Percentiles rank a stretch among this genome's conserved stretches.
phyloP scores from a whole-genome alignment of 2,329 filamentous ascomycete species.

The Venturiaceae sp. region DNA sequence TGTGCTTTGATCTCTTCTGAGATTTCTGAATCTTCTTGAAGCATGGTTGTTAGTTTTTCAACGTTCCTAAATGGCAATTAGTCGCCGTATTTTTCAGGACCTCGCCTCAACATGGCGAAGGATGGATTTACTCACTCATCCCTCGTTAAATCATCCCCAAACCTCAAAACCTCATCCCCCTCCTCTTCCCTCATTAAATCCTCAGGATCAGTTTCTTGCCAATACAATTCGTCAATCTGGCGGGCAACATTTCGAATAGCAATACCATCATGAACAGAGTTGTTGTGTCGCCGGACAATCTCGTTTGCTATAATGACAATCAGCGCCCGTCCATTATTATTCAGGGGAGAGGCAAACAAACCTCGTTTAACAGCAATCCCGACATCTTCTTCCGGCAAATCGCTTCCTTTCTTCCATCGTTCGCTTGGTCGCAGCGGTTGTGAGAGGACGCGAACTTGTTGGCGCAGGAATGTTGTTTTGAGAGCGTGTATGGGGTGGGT shows the following conservation, averaged over 20 bases:
- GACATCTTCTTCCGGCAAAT: conserved; percentile 39
- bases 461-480: conserved; percentile 54
- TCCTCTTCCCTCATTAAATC: not conserved
- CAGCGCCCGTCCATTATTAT: not conserved
- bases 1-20: conserved; percentile 17
- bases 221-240: conserved; percentile 60
- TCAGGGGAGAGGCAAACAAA: not conserved
- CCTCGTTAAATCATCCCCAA: conserved; percentile 4
- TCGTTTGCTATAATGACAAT: conserved; percentile 43
- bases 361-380: conserved; percentile 33
- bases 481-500: conserved; percentile 40
- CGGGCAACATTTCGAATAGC: conserved; percentile 63
- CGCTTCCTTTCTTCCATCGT: conserved; percentile 37
- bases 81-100: too few species aligned
- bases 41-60: not conserved
- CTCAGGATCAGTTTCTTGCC: conserved; percentile 31
- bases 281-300: conserved; percentile 53
- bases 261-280: conserved; percentile 56
- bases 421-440: conserved; percentile 48
- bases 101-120: not conserved
- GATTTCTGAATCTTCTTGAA: not conserved
- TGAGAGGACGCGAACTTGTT: conserved; percentile 54
- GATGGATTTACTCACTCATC: not conserved
- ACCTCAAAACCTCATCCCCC: conserved; percentile 1
- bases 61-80: not conserved